phyloP scores from a whole-genome alignment of 2,329 filamentous ascomycete species.

The Ascomycota sp. region DNA sequence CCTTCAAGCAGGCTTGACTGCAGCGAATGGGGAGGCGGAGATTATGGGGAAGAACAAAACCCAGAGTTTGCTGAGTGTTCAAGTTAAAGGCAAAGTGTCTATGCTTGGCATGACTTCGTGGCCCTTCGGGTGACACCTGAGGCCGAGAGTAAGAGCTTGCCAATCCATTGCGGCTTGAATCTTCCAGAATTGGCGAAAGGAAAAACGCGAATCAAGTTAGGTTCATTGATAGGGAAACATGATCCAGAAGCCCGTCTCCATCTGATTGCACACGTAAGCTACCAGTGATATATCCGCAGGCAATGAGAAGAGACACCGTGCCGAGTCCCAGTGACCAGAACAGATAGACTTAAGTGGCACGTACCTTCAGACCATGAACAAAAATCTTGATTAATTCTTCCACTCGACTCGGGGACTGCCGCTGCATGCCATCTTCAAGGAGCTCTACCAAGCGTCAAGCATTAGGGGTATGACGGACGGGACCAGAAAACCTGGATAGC shows the following conservation, averaged over 20 bases:
- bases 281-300: background rate
- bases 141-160: too few species aligned
- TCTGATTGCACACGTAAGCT: too few species aligned
- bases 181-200: too few species aligned
- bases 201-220: too few species aligned
- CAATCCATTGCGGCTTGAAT: too few species aligned
- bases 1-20: too few species aligned
- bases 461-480: background rate
- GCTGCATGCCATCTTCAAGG: conserved; percentile 53
- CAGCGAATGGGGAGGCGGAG: too few species aligned
- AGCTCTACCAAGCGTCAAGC: conserved; percentile 27
- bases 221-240: conserved; percentile 22
- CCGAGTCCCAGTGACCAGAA: background rate
- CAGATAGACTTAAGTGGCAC: conserved; percentile 4
- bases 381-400: conserved; percentile 75
- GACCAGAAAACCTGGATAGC: background rate
- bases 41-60: too few species aligned
- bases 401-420: conserved; percentile 53
- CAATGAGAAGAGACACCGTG: background rate
- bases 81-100: too few species aligned
- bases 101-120: too few species aligned
- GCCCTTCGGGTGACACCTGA: too few species aligned
- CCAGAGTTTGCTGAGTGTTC: too few species aligned
- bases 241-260: conserved; percentile 35
- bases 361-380: conserved; percentile 64